Base-by-base conservation (phyloP, 2,329 filamentous ascomycete species). In the Colletotrichum ledebouriae region DNA sequence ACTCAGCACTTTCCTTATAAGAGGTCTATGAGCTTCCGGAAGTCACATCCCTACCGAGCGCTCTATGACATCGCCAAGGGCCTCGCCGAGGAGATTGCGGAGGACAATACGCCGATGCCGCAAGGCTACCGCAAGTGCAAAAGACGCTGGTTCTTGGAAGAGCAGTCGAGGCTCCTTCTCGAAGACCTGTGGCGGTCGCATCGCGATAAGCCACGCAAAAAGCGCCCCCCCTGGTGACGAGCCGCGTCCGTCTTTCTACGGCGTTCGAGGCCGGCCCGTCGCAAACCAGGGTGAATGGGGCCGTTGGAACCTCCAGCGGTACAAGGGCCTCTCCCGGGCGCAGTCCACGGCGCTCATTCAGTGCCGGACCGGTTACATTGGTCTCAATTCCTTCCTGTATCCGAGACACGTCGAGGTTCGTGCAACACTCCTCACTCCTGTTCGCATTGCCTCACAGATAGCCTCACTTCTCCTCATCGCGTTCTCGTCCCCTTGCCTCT, bases 321-420 rank as follows among this genome's bases (percentile, higher is more conserved):
- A 41, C 44, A 22, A 50, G 44, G 44, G 33, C 20, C 44, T 60
- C 11, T 39, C 58, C 9, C 58, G 46, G 10, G 44, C 58, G 25
- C 42, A 60, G 12, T 17, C 17, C 33, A 22, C 58, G 9, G 50
- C 50, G 37, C 58, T 60, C 5, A 37, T 60, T 10, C 58, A 60
- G 15, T 22, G 29, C 15, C n/a, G 58, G 15, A 60, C 42, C 6
- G 44, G 46, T 10, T 39, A 34, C 58, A 60, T 60, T 25, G 58
- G 42, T 11, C 34, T 60, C 25, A 60, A 60, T 7, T 15, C 52
- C 29, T 55, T 55, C 52, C 52, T 55, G 52, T 20, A 37, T 17
- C 52, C 52, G 4, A 55, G 20, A 37, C 37, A 37, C 17, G 33
- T 41, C 22, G 20, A 29, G 25, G 25, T 29, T 29, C 25, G 52